Conservation (phyloP, 2,329 filamentous ascomycete species). For the Xylariaceae sp. region DNA sequence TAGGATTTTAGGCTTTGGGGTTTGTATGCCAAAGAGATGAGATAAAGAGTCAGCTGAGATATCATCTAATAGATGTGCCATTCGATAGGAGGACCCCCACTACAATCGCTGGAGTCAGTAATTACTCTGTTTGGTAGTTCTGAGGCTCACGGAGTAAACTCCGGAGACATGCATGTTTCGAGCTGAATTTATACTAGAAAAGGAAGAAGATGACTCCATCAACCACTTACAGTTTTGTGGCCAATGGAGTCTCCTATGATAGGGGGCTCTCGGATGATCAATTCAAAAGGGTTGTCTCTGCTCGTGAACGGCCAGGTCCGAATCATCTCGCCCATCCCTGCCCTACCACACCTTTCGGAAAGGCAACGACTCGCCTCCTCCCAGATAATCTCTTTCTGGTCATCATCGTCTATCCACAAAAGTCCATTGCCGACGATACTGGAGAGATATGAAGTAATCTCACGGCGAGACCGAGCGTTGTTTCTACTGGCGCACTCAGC, state of each 20-base stretch:
- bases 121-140: too few relatives aligned
- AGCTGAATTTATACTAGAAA: too few relatives aligned
- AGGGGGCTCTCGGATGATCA: slow-evolving; percentile 80
- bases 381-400: slow-evolving; percentile 67
- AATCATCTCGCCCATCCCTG: slow-evolving; percentile 57
- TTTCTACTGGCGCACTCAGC: slow-evolving; percentile 40
- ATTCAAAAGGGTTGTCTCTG: slow-evolving; percentile 45
- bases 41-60: slow-evolving; percentile 44
- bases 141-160: too few relatives aligned
- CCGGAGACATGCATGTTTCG: too few relatives aligned
- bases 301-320: slow-evolving; percentile 50
- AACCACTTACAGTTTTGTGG: too few relatives aligned
- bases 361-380: slow-evolving; percentile 73
- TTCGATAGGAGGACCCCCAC: slow-evolving; percentile 86
- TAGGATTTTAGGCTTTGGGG: slow-evolving; percentile 43
- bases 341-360: slow-evolving; percentile 79
- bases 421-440: slow-evolving; percentile 65
- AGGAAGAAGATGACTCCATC: too few relatives aligned
- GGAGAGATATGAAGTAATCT: slow-evolving; percentile 63
- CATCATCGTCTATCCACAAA: slow-evolving; percentile 64
- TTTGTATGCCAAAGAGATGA: slow-evolving; percentile 39
- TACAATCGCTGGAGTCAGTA: too few relatives aligned
- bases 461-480: slow-evolving; percentile 42
- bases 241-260: slow-evolving; percentile 85
- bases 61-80: slow-evolving; percentile 65